Conservation (phyloP, 148 eudicot genomes). For the Rhododendron griersonianum region DNA sequence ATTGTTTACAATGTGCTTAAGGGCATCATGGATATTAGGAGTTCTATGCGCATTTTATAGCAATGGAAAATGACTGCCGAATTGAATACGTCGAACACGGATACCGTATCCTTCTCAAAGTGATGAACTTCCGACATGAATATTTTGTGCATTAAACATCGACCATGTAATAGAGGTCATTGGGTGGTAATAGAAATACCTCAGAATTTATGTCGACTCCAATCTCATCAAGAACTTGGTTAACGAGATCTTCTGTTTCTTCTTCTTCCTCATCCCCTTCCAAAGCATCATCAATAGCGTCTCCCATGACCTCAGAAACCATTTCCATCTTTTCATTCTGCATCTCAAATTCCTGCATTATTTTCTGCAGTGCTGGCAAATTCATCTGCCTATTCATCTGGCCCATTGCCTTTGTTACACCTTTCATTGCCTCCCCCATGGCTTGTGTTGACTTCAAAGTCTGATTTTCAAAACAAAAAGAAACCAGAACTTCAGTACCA, state of each 20-base stretch:
- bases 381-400: constrained; percentile 99
- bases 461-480: constrained; percentile 24
- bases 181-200: constrained; percentile 28
- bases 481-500: background rate
- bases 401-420: constrained; percentile 99
- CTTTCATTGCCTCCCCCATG: constrained; percentile 99
- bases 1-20: background rate
- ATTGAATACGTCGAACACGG: background rate
- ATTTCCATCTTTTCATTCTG: constrained; percentile 99
- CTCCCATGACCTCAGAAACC: constrained; percentile 90
- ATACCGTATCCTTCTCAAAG: background rate
- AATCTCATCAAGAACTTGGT: constrained; percentile 94
- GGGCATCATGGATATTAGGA: background rate
- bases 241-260: constrained; percentile 93
- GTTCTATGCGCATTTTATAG: background rate
- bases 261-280: constrained; percentile 99
- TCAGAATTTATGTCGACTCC: constrained; percentile 84
- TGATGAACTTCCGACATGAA: background rate
- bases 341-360: constrained; percentile 97
- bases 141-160: background rate
- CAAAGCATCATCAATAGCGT: constrained; percentile 96
- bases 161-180: background rate
- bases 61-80: background rate
- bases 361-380: constrained; percentile 84
- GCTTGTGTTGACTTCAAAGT: constrained; percentile 99